A percentile compares a stretch with the other conserved stretches of the same genome.
Conservation (phyloP, 2,329 filamentous ascomycete genomes). For the Ilyonectria robusta region DNA sequence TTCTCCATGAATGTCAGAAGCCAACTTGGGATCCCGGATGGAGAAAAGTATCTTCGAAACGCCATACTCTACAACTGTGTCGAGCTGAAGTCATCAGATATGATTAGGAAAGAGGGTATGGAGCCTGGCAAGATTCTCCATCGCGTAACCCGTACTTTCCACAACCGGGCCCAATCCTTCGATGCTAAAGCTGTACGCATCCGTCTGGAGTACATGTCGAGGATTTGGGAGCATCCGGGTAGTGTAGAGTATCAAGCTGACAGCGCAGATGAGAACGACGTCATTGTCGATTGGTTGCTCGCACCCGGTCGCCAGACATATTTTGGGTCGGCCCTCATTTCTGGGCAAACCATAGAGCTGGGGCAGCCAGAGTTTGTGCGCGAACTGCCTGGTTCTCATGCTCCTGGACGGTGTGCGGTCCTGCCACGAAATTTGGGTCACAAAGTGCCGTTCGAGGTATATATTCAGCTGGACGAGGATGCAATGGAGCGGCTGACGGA, state of each 20-base stretch:
- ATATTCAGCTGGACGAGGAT: not conserved
- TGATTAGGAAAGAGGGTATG: not conserved
- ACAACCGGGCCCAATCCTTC: not conserved
- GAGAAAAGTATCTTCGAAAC: not conserved
- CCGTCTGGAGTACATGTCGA: not conserved
- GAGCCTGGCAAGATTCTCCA: not conserved
- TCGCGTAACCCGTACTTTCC: not conserved
- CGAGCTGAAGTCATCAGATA: not conserved
- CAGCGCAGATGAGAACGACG: not conserved
- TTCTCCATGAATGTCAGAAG: not conserved
- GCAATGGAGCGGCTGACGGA: not conserved
- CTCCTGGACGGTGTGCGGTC: slow-evolving; percentile 5
- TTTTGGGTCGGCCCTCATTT: not conserved
- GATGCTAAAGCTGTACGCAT: accelerated
- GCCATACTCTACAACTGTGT: not conserved
- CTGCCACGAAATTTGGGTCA: not conserved
- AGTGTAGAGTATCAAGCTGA: not conserved
- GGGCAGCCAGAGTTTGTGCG: not conserved
- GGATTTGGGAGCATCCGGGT: not conserved
- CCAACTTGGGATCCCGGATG: not conserved
- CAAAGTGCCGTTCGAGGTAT: not conserved
- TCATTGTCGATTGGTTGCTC: not conserved
- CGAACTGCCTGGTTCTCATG: not conserved
- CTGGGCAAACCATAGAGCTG: not conserved
- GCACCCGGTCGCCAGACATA: not conserved